These are phyloP conservation scores for Dioszegia hungarica DNA, from an alignment of 768 basidiomycete genomes.

Conservation along the genomic window DNA sequence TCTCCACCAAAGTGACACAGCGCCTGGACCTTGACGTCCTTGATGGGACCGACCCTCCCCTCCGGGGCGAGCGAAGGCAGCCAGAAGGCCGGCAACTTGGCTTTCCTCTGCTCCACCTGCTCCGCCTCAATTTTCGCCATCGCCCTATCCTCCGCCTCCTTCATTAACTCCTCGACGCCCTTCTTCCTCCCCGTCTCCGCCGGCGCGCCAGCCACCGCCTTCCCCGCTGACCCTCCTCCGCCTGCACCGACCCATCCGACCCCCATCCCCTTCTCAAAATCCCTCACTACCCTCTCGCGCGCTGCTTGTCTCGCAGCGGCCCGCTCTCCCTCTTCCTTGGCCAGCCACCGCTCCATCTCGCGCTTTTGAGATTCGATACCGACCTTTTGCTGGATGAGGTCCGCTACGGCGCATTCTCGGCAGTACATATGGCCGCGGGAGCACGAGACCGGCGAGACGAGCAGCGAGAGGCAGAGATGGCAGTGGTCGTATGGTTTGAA, in stretches of 20 bases:
- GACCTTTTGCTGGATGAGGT: constrained; percentile 69
- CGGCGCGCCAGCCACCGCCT: constrained; percentile 19
- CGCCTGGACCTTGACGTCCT: constrained; percentile 80
- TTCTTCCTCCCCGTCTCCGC: constrained; percentile 50
- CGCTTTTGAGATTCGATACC: constrained; percentile 88
- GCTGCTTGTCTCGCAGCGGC: constrained; percentile 66
- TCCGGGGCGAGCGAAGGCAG: constrained; percentile 85
- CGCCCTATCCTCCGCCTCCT: constrained; percentile 84
- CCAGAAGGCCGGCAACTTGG: constrained; percentile 96
- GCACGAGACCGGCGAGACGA: constrained; percentile 58
- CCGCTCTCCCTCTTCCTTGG: constrained; percentile 75
- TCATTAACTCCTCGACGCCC: constrained; percentile 82
- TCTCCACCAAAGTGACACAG: constrained; percentile 72
- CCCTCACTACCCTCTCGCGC: constrained; percentile 76
- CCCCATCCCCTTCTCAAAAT: constrained; percentile 80
- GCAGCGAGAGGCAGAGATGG: constrained; percentile 7
- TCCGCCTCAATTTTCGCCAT: constrained; percentile 75
- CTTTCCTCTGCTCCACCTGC: constrained; percentile 69
- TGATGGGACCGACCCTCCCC: constrained; percentile 62
- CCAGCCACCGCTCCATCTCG: constrained; percentile 66
- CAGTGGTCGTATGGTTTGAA: constrained; percentile 10
- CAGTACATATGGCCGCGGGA: constrained; percentile 86
- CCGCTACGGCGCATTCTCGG: constrained; percentile 86
- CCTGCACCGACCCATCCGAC: constrained; percentile 53
- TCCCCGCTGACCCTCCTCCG: constrained; percentile 4